Evolutionary conservation across 257 asterid genomes (phyloP).

Genomic region (Ehretia macrophylla): DNA sequence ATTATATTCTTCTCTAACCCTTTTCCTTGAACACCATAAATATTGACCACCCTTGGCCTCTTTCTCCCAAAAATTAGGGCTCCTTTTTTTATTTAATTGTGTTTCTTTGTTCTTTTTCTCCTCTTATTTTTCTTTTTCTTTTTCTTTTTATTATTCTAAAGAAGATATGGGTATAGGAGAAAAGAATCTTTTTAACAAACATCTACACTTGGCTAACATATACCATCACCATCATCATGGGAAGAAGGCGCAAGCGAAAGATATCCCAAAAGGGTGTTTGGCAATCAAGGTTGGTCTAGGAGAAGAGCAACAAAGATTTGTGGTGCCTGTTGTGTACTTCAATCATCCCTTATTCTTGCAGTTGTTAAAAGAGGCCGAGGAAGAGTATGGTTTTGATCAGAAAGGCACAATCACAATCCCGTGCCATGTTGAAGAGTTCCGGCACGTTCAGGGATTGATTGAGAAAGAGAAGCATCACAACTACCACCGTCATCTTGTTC

Average conservation of each 20-base stretch:
- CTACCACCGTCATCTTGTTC: slow-evolving; percentile 13
- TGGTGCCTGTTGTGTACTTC: slow-evolving; percentile 35
- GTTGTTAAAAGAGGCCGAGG: slow-evolving; percentile 38
- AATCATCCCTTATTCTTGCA: slow-evolving; percentile 35
- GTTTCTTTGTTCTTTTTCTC: not conserved
- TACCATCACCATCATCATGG: slow-evolving; percentile 2
- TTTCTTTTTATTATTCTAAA: no score
- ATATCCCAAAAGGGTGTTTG: slow-evolving; percentile 31
- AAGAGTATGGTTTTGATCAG: slow-evolving; percentile 42
- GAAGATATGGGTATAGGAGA: not conserved
- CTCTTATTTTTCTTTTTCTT: no score
- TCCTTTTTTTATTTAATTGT: not conserved
- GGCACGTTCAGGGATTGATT: slow-evolving; percentile 20
- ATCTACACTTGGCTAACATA: slow-evolving; percentile 1
- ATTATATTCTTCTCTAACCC: no score
- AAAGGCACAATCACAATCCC: slow-evolving; percentile 41
- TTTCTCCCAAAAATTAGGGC: not conserved
- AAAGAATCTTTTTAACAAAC: not conserved
- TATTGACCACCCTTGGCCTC: no score
- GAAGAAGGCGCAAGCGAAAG: not conserved
- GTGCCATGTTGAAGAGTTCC: slow-evolving; percentile 32
- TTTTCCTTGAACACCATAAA: no score
- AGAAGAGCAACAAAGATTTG: slow-evolving; percentile 25
- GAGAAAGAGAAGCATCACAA: slow-evolving; percentile 16
- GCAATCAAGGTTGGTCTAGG: slow-evolving; percentile 28